Evolutionary conservation across 305 asterid genomes (phyloP), one percentile per base, ranked within the genome.

Genomic region (Fraxinus xanthoxyloides): DNA sequence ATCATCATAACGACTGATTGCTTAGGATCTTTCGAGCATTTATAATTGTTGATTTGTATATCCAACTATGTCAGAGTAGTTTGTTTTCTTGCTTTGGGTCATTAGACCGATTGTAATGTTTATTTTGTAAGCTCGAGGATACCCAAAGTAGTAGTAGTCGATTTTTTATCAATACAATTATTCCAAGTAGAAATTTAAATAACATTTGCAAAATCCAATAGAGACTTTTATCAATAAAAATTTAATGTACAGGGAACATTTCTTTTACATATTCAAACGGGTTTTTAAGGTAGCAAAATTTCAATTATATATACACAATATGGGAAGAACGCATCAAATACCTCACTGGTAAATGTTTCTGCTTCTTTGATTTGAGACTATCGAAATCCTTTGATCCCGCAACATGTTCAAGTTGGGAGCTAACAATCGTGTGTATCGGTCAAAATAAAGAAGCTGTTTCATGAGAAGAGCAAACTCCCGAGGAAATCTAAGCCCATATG

Each of bases 331-430:
- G 26, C 72, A 65, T 28, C 34, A 26, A 38, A 38, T 38, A 26
- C 34, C 35, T 65, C 72, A 65, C 72, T 72, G 83, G 85, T 86
- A 90, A 72, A 80, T 81, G 87, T 82, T 82, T 82, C 86, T 84
- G 86, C 69, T 85, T 77, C 88, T 85, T 86, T 61, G 82, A 78
- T 90, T 88, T 30, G 97, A 87, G 82, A 82, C 92, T 28, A 95
- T 86, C 43, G 86, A 90, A 82, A 94, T 88, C 94, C 99, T 94
- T 86, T 90, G 98, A 83, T 96, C 99, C 79, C 94, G 91, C 79
- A 94, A 91, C 98, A 96, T 93, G 90, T 96, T 92, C 95, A 96
- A 2, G 78, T 93, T 92, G 72, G 99, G 99, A 86, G 99, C 99
- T 84, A 96, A 86, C 46, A 96, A 78, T 63, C 98, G 90, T 4